Base-by-base conservation (phyloP, 257 asterid genomes). In the Cruciata laevipes region DNA sequence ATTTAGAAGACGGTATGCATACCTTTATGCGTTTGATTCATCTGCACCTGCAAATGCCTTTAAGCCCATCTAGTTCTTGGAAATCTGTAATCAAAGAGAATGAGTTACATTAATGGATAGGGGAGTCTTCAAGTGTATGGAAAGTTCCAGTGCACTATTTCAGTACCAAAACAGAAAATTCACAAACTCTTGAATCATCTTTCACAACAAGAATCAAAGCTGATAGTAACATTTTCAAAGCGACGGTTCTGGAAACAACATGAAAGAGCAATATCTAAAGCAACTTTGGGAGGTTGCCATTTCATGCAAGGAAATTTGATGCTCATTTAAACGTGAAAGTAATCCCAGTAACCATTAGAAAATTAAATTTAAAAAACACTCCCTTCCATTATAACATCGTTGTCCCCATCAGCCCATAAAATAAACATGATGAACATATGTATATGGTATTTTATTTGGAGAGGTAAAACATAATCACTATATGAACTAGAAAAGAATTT, bases 401-500 rank as follows among this genome's bases (percentile, higher is more conserved):
- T 21, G 13, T 63, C 69, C 73, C 59, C 61, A 56, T 53, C 61
- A 20, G 70, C 64, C 74, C 74, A 44, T 31, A 52, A 30, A 40
- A 42, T 25, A 52, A 30, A 60, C 27, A 62, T 5, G 4, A 18
- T 52, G 10, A 52, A 20, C 27, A 53, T 20, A 52, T 18, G n/a
- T 44, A 12, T 44, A 44, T 14, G 18, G 6, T 44, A 16, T 13
- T 44, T 44, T 44, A 44, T 60, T 60, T 23, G 25, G 44, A 33
- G 52, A 57, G 63, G 38, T 59, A 11, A 27, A 40, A 73, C 67
- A 76, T 67, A 68, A 20, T n/a, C n/a, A n/a, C n/a, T n/a, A 67
- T 31, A 62, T 51, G 6, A 53, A 2, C 66, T 71, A 79, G 67
- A 69, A 69, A 69, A 40, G 73, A 66, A 75, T 57, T 68, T 65